A percentile compares a stretch with the other conserved stretches of the same genome.
These are phyloP conservation scores for Daedalea quercina DNA, from an alignment of 768 basidiomycete genomes.

Conservation along the genomic window DNA sequence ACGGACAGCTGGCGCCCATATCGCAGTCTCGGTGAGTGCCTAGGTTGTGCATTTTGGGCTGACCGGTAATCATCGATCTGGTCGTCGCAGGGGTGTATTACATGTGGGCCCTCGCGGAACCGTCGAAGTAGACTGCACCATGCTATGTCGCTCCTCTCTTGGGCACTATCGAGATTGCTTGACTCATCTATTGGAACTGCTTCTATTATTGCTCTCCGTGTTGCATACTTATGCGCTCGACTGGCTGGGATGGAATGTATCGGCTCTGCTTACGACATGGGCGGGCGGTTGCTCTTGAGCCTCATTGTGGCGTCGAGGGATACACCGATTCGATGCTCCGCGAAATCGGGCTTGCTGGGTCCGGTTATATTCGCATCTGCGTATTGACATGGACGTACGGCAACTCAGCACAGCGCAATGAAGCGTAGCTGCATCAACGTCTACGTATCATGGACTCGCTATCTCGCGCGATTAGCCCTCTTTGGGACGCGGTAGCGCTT, in stretches of 20 bases:
- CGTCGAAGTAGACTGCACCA: constrained; percentile 7
- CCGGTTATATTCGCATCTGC: not conserved
- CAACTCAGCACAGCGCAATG: not conserved
- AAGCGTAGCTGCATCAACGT: not conserved
- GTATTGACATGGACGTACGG: not conserved
- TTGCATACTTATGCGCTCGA: not conserved
- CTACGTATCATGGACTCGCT: not conserved
- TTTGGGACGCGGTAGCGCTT: not conserved
- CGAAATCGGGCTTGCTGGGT: not conserved
- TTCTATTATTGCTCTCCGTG: not conserved
- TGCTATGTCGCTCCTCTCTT: not conserved
- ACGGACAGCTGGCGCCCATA: constrained; percentile 79
- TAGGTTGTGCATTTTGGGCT: not conserved
- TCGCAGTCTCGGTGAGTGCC: constrained; percentile 60
- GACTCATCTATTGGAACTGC: too few species aligned
- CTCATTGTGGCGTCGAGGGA: not conserved
- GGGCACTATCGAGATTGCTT: too few species aligned
- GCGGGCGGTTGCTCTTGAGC: not conserved
- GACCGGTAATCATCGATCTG: not conserved
- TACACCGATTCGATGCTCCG: not conserved
- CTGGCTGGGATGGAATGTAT: not conserved
- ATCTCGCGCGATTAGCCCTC: not conserved
- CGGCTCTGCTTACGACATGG: not conserved
- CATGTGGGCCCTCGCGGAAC: constrained; percentile 72
- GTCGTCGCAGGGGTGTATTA: constrained; percentile 60